These are phyloP conservation scores for Fusarium solani-melongenae DNA, from an alignment of 2,329 filamentous ascomycete genomes.

Conservation along the genomic window DNA sequence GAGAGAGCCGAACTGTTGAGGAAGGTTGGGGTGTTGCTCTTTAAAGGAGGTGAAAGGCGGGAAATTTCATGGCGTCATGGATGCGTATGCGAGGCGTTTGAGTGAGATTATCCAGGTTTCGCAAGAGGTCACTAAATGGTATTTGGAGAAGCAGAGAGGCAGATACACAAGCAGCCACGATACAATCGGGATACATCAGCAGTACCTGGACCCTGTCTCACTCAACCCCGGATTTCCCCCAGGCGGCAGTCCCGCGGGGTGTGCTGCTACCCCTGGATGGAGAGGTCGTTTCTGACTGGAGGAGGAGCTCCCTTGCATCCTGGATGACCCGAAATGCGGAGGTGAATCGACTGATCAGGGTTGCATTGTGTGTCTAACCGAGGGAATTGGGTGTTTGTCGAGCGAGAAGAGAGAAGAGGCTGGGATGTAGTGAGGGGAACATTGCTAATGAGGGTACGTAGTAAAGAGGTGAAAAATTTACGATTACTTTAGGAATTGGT, in stretches of 20 bases:
- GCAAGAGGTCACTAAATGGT: conserved; percentile 13
- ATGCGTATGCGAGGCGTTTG: conserved; percentile 18
- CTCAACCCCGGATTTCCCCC: conserved; percentile 31
- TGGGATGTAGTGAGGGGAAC: not conserved
- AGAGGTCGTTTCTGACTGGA: conserved; percentile 19
- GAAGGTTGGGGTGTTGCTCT: conserved; percentile 10
- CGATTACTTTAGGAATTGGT: accelerated
- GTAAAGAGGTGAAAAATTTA: not conserved
- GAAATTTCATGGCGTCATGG: conserved; percentile 34
- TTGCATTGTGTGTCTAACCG: conserved; percentile 14
- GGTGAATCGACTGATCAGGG: conserved; percentile 32
- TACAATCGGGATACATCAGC: conserved; percentile 21
- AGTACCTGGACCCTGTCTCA: conserved; percentile 16
- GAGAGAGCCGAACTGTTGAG: conserved; percentile 15
- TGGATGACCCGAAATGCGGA: conserved; percentile 23
- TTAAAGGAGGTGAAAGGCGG: conserved; percentile 22
- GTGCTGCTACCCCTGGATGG: conserved; percentile 17
- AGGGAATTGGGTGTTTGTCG: not conserved
- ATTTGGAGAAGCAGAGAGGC: conserved; percentile 20
- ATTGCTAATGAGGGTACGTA: not conserved
- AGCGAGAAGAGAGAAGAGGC: not conserved
- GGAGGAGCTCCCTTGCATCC: conserved; percentile 7
- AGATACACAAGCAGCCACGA: conserved; percentile 6
- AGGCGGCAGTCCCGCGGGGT: conserved; percentile 14
- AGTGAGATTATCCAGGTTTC: not conserved